Evolutionary conservation across 192 early-diverging fungal genomes (phyloP), one percentile per base, ranked within the genome.

Genomic region (Dissophora globulifera): DNA sequence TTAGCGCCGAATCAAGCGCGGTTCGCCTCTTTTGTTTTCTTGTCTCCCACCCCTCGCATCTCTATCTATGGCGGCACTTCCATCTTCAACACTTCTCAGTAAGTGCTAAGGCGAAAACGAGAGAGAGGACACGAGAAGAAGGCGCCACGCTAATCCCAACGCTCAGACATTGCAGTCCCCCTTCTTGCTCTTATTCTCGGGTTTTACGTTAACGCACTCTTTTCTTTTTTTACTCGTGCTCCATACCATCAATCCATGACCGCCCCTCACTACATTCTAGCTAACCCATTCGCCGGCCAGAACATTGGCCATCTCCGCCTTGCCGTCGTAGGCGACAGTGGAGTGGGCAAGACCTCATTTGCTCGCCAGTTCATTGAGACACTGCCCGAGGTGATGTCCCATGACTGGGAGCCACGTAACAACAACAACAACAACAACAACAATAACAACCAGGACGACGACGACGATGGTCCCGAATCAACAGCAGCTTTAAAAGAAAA

Each of bases 271-370:
- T 62, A 69, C 69, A 30, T 62, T 11, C 23, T 59, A 66, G 72
- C 58, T 32, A 76, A 76, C 46, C 72, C 72, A 2, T 67, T 61
- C 20, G 72, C 72, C 0, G 72, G 72, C 45, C 72, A 76, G 19
- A 76, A 76, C 58, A 80, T 80, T 57, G 79, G 79, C 43, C 65
- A 80, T 43, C 62, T 80, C 22, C 79, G 79, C 25, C 51, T 80
- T 12, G 70, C 70, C 3, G 69, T 80, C 38, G 79, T 80, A 7
- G 79, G 79, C 11, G 79, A 80, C 70, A 74, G 62, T 29, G 69
- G 62, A 48, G 70, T 80, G 2, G 79, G 79, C 26, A 80, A 80
- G 58, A 72, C 79, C 1, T 60, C 46, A 11, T 80, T 80, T 35
- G 62, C 69, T 11, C 69, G 70, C 6, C 62, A 63, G 51, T 74